Evolutionary conservation across 495 filamentous ascomycete genomes (phyloP), one percentile per base, ranked within the genome.

Genomic region (Penicillium paxilli): DNA sequence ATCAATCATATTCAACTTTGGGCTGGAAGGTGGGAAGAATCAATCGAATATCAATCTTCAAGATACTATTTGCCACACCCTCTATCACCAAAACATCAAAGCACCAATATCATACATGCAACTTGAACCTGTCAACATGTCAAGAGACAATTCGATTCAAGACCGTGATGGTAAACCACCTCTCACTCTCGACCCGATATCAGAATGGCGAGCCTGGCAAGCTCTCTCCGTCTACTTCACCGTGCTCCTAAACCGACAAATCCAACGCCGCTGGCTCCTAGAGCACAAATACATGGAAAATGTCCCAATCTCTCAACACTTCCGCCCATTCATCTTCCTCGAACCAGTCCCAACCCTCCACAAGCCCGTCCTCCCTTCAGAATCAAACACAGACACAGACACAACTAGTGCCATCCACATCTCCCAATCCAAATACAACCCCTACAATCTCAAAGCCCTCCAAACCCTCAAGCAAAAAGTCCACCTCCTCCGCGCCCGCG

Each of bases 121-220:
- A n/a, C n/a, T n/a, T 42, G 40, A 24, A 22, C 40, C 4, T 24
- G 14, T 11, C 47, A 44, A 28, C 8, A 38, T 55, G 46, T 4
- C 22, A 23, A 42, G 12, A 14, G 25, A n/a, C 20, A 35, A n/a
- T 10, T 16, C 30, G 25, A 17, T 25, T 38, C n/a, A n/a, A 41
- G 22, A 9, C 40, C 25, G 25, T 4, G 30, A 32, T 4, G 26
- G 32, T 23, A 0, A 28, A 10, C 24, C 25, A 26, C 41, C 42
- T 7, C 35, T 52, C 14, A 14, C 5, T 6, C 55, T 67, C 6
- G 62, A 67, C 54, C 51, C 62, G 11, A 46, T 54, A 44, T 65
- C 64, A 41, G 51, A 60, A 60, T 67, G 44, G 47, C 62, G 64
- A 49, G 64, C 54, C 56, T 65, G 46, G 37, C 62, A 67, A 60